Conservation (phyloP, 2,329 filamentous ascomycete genomes). For the Sarocladium kiliense region DNA sequence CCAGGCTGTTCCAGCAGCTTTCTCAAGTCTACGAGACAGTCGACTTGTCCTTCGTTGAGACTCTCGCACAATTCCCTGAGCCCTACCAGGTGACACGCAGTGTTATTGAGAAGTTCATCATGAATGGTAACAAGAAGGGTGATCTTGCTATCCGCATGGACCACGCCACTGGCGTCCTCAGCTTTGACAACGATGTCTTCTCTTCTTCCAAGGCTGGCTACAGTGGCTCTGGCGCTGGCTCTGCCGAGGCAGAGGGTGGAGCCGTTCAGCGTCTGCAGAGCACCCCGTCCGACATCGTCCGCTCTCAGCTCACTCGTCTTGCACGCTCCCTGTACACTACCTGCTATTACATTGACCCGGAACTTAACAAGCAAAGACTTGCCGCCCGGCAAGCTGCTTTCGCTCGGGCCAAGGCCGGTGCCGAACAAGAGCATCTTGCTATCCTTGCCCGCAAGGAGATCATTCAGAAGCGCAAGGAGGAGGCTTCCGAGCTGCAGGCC, state of each 20-base stretch:
- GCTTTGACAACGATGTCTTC: conserved; percentile 97
- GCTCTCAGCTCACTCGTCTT: conserved; percentile 86
- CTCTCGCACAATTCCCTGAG: conserved; percentile 91
- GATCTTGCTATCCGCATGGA: conserved; percentile 95
- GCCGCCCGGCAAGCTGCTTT: conserved; percentile 77
- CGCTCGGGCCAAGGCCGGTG: conserved; percentile 75
- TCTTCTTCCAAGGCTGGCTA: conserved; percentile 92
- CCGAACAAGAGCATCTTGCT: conserved; percentile 86
- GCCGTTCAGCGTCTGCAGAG: conserved; percentile 94
- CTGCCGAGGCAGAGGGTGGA: conserved; percentile 77
- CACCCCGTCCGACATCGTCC: conserved; percentile 95
- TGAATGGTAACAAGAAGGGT: conserved; percentile 99
- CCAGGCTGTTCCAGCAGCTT: conserved; percentile 95
- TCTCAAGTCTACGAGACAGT: conserved; percentile 99
- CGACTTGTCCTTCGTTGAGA: conserved; percentile 87
- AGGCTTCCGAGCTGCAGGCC: conserved; percentile 82
- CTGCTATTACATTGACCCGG: conserved; percentile 91
- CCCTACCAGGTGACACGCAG: conserved; percentile 87
- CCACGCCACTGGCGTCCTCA: conserved; percentile 89
- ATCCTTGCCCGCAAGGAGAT: conserved; percentile 80
- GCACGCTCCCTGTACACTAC: conserved; percentile 89
- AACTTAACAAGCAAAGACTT: conserved; percentile 75
- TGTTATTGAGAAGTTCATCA: conserved; percentile 99
- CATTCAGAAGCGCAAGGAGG: conserved; percentile 96
- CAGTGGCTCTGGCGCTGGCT: conserved; percentile 76